Base-by-base conservation (phyloP, 805 yeast genomes). In the Zygosaccharomyces pseudorouxii region DNA sequence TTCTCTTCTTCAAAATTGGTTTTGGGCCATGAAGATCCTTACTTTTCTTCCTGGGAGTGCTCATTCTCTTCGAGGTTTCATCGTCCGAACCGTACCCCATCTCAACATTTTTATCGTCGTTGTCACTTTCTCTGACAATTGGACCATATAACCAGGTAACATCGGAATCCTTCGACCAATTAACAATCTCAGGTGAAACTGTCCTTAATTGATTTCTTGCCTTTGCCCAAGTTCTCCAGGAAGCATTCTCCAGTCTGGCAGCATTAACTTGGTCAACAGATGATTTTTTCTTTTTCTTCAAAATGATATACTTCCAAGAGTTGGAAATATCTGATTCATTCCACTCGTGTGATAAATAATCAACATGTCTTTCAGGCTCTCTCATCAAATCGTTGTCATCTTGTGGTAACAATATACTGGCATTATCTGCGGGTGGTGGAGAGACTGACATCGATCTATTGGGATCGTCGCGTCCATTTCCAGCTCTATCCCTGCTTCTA, bases 121-220 rank as follows among this genome's bases (percentile, higher is more conserved):
- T 47, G 14, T 56, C 51, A 19, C 48, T 46, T 20, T 49, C 64
- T 19, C 62, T 61, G 10, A 65, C 66, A 22, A 67, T 65, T 0
- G 99, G 99, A 1, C 99, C 99, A 69, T 92, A 93, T 11, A 93
- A 77, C 99, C 99, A 93, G 1, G 97, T 89, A 9, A 93, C 97
- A 66, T 93, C 99, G 50, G 85, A 84, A 60, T 93, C 99, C 69
- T 95, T 93, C 38, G 89, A 81, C 99, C 99, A 93, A 67, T 93
- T 92, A 41, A 93, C 86, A 31, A 80, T 78, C 60, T 89, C 95
- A 1, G 99, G 99, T 16, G 90, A 81, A 5, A 92, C 87, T 0
- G 99, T 93, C 54, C 73, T 73, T 45, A 85, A 71, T 49, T 86
- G 79, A 55, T 83, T 80, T 63, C 89, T 82, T 33, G 93, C 84